These are phyloP conservation scores for Calocybe gangraenosa DNA, from an alignment of 768 basidiomycete species.

Conservation along the genomic window DNA sequence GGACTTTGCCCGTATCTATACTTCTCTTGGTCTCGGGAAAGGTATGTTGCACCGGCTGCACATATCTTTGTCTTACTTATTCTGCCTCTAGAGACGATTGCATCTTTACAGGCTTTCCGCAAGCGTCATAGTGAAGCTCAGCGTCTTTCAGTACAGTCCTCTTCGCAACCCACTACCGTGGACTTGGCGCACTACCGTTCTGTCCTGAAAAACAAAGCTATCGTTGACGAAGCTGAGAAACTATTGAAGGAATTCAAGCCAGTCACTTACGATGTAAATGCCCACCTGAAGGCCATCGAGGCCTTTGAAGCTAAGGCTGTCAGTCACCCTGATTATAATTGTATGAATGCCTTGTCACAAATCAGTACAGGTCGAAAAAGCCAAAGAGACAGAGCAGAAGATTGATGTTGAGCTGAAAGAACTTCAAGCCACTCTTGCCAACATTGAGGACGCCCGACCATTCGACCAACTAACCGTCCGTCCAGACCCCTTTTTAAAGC, in stretches of 20 bases:
- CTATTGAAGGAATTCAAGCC: slow-evolving; percentile 87
- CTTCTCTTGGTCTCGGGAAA: slow-evolving; percentile 81
- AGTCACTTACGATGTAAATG: slow-evolving; percentile 84
- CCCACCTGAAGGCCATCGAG: slow-evolving; percentile 93
- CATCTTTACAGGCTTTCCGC: slow-evolving; percentile 91
- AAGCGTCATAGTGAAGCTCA: slow-evolving; percentile 91
- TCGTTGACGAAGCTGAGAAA: slow-evolving; percentile 93
- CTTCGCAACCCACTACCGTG: slow-evolving; percentile 73
- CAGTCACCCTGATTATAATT: slow-evolving; percentile 15
- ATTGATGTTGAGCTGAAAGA: slow-evolving; percentile 89
- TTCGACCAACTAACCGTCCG: slow-evolving; percentile 93
- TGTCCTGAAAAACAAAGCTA: slow-evolving; percentile 85
- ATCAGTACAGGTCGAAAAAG: slow-evolving; percentile 68
- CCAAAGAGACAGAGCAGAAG: slow-evolving; percentile 84
- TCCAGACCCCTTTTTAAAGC: not conserved
- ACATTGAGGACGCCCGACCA: slow-evolving; percentile 96
- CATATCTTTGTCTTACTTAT: not conserved
- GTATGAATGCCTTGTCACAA: not conserved
- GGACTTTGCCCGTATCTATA: slow-evolving; percentile 84
- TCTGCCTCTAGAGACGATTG: slow-evolving; percentile 69
- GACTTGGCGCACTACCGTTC: slow-evolving; percentile 92
- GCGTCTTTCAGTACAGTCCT: slow-evolving; percentile 59
- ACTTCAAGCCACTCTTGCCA: slow-evolving; percentile 88
- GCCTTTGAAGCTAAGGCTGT: slow-evolving; percentile 97
- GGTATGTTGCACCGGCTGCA: slow-evolving; percentile 41